phyloP scores from a whole-genome alignment of 306 rosid species.

The Crataegus laevigata region DNA sequence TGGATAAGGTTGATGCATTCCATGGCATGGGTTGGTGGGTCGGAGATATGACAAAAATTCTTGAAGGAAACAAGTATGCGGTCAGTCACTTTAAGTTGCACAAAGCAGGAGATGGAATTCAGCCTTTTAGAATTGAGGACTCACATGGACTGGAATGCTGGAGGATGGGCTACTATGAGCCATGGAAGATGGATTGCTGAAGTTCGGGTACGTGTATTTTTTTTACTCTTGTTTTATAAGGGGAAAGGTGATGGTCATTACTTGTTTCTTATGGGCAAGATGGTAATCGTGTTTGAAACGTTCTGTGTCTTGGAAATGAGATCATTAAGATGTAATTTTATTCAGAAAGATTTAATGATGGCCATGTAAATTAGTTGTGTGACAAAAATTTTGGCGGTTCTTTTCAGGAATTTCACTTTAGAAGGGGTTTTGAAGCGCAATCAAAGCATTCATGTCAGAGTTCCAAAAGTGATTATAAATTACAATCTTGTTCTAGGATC shows the following conservation, averaged over 20 bases:
- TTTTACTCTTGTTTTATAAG: background rate
- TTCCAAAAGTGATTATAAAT: background rate
- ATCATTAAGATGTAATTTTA: background rate
- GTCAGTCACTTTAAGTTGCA: background rate
- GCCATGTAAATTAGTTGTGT: background rate
- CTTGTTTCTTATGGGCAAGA: background rate
- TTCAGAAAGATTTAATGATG: background rate
- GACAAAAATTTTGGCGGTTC: background rate
- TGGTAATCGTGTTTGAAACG: background rate
- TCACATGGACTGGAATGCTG: background rate
- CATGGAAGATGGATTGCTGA: background rate
- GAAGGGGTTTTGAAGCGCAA: background rate
- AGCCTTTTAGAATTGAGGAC: background rate
- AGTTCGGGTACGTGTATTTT: background rate
- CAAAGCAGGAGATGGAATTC: background rate
- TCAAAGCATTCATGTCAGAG: background rate
- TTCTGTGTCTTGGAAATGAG: background rate
- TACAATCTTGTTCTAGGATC: background rate
- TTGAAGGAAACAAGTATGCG: background rate
- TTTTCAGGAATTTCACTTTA: background rate
- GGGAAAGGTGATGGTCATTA: background rate
- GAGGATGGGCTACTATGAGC: background rate
- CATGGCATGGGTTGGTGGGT: slow-evolving; percentile 9
- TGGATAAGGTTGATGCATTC: slow-evolving; percentile 2
- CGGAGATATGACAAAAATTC: background rate